Base-by-base conservation (phyloP, 2,329 filamentous ascomycete genomes). In the Fusarium cyanostomum region DNA sequence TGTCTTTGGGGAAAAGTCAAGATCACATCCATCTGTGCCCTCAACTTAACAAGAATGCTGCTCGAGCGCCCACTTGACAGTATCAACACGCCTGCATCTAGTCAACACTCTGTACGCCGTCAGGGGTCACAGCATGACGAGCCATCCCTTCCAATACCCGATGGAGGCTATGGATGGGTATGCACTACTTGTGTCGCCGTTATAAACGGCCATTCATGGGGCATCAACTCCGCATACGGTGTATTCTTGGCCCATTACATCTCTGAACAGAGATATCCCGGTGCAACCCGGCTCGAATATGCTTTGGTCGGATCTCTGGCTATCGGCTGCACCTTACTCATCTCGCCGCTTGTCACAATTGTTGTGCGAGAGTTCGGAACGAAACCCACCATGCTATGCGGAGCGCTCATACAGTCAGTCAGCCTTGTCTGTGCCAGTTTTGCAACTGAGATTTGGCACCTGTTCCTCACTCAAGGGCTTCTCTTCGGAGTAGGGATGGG, bases 401-500 rank as follows among this genome's bases (percentile, higher is more conserved):
- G 86, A 0, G 82, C 85, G 0, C 15, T 84, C 1, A 79, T 85
- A 1, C 84, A 83, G 0, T 75, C 80, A 7, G 77, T 77, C 0
- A 82, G 81, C 7, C 75, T 89, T 24, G 80, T 88, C 7, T 77
- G 78, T 1, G 82, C 86, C 0, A 82, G 79, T 5, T 84, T 86
- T 46, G 79, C 84, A 0, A 79, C 67, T 1, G 52, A 78, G 8
- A 82, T 86, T 11, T 89, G 85, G 86, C 86, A 89, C 9, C 75
- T 89, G 0, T 87, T 87, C 55, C 76, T 89, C 0, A 79, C 77
- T 2, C 86, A 89, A 59, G 86, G 86, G 1, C 70, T 87, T 0
- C 82, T 83, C 52, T 87, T 89, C 49, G 86, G 87, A 1, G 78
- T 82, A 56, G 87, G 86, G 1, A 84, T 89, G 77, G 86, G 86